Base-by-base conservation (phyloP, 2,329 filamentous ascomycete genomes). In the Pleurostoma richardsiae region DNA sequence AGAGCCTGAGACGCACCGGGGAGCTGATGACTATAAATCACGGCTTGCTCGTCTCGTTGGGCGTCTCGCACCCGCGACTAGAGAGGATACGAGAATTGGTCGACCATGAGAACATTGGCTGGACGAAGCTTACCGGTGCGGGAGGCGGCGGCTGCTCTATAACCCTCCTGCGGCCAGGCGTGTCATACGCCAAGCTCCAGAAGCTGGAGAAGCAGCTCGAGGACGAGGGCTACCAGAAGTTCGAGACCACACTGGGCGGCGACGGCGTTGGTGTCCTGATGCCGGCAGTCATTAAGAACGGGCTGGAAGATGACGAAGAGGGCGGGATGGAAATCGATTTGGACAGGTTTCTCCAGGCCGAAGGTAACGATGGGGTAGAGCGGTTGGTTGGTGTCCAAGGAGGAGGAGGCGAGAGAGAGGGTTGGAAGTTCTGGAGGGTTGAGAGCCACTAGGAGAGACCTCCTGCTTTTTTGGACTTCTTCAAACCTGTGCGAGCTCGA, bases 81-180 rank as follows among this genome's bases (percentile, higher is more conserved):
- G 94, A 99, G 69, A 83, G 92, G 30, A 84, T 99, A 56, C 83
- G 94, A 52, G 92, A 96, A 68, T 73, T 99, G 29, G 86, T 95
- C 42, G 92, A 99, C 55, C 83, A 94, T 56, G 81, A 90, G 47
- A 87, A 86, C 39, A 87, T 96, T 47, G 94, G 94, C 30, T 99
- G 91, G 91, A 96, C 94, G 10, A 99, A 99, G 66, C 78, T 99
- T 48, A 99, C 94, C 0, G 94, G 94, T 31, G 94, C 94, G 2
- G 94, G 94, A 27, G 95, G 94, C 10, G 95, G 94, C 47, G 94
- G 94, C 3, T 97, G 95, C 66, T 92, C 91, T 3, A 97, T 99
- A 56, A 95, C 92, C 0, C 73, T 99, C 4, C 74, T 99, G 42
- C 86, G 85, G 53, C 87, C 88, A 0, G 80, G 80, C 30, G 72